Percentiles rank a stretch among this genome's conserved stretches.
Conservation (phyloP, 1,284 basidiomycete genomes). For the Lentinula novae-zelandiae region DNA sequence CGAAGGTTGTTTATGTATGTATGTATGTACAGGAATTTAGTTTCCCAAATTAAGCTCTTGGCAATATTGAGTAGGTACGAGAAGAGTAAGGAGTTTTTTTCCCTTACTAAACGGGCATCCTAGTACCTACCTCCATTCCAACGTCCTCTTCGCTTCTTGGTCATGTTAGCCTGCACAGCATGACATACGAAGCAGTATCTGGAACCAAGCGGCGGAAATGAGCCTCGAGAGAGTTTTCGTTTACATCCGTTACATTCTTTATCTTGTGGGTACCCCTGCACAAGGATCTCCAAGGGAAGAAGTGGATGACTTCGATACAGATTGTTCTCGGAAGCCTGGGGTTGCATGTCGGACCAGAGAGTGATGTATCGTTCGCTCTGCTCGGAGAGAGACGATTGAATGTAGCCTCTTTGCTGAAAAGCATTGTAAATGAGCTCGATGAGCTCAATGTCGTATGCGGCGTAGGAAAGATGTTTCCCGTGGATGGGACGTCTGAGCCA, state of each 20-base stretch:
- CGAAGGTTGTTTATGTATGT: no score
- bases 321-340: background rate
- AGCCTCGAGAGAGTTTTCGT: background rate
- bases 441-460: slow-evolving; percentile 6
- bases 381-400: background rate
- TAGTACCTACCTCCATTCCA: no score
- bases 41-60: no score
- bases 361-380: background rate
- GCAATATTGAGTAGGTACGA: no score
- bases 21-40: no score
- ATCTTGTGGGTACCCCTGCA: background rate
- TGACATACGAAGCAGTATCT: background rate
- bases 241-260: background rate
- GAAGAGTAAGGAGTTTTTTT: no score
- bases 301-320: background rate
- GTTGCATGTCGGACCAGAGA: background rate
- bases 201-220: background rate
- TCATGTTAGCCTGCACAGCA: background rate
- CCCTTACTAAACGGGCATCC: no score
- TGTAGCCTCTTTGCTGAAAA: background rate
- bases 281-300: slow-evolving; percentile 3
- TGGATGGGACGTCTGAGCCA: slow-evolving; percentile 7
- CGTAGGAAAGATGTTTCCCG: background rate
- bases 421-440: background rate
- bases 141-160: no score